These are phyloP conservation scores for Camellia japonica DNA, from an alignment of 148 eudicot genomes.

Conservation along the genomic window DNA sequence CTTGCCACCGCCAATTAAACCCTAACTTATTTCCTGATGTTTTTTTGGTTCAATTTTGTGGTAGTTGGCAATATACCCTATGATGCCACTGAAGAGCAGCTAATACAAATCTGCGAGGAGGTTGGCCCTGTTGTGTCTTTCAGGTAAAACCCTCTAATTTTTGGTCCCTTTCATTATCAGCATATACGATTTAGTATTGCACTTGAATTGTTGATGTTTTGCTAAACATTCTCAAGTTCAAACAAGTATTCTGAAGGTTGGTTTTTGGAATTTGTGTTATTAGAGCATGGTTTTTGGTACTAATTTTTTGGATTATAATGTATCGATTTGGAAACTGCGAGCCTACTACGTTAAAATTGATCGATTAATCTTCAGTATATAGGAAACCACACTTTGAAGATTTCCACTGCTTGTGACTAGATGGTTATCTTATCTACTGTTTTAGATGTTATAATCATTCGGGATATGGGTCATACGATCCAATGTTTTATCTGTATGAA, in stretches of 20 bases:
- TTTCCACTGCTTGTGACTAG: no score
- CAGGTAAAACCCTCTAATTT: conserved; percentile 45
- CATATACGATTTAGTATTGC: neutral
- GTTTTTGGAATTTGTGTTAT: neutral
- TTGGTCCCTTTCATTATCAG: neutral
- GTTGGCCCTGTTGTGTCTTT: conserved; percentile 97
- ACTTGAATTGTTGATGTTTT: neutral
- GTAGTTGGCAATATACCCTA: conserved; percentile 97
- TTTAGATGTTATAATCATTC: no score
- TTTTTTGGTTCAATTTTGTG: conserved; percentile 4
- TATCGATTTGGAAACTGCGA: no score
- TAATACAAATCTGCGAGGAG: conserved; percentile 90
- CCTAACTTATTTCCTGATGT: conserved; percentile 8
- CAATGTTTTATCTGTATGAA: no score
- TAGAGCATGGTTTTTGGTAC: no score
- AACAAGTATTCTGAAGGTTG: neutral
- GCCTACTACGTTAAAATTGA: neutral
- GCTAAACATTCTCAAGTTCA: neutral
- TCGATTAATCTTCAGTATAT: neutral
- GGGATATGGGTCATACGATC: no score
- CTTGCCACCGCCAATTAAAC: neutral
- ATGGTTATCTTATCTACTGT: no score
- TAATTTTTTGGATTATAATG: no score
- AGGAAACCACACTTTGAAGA: no score
- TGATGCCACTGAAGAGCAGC: conserved; percentile 98